Percentiles rank a stretch among this genome's conserved stretches.
Evolutionary conservation across 352 stramenopile genomes (phyloP).

Genomic region (Globisporangium takayamanum): DNA sequence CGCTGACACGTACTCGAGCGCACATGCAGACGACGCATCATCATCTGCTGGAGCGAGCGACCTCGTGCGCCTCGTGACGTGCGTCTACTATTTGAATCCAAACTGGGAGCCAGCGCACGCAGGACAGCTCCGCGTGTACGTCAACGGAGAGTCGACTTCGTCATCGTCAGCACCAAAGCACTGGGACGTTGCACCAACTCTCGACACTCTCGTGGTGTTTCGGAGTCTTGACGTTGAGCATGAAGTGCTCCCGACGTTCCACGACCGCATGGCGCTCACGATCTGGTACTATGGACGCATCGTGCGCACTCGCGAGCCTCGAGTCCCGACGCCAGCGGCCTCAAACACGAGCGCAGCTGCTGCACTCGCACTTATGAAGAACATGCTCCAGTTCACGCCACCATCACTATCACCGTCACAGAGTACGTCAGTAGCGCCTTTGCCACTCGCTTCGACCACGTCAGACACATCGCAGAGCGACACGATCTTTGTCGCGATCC

Average conservation of each 20-base stretch:
- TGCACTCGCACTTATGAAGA: neutral
- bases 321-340: neutral
- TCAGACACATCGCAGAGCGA: neutral
- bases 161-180: neutral
- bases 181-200: conserved; percentile 74
- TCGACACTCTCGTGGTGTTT: conserved; percentile 90
- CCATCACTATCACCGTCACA: neutral
- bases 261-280: conserved; percentile 88
- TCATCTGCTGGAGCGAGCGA: conserved; percentile 5
- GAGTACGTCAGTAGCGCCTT: no score
- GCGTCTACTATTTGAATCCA: conserved; percentile 84
- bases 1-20: conserved; percentile 53
- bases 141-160: conserved; percentile 16
- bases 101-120: conserved; percentile 51
- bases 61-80: conserved; percentile 64
- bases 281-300: conserved; percentile 90
- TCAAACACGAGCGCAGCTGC: neutral
- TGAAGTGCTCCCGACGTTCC: conserved; percentile 77
- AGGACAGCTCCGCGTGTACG: conserved; percentile 65
- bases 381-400: neutral
- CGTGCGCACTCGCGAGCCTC: neutral
- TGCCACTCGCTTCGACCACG: no score
- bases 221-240: conserved; percentile 88
- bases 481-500: conserved; percentile 92
- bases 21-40: conserved; percentile 20